These are phyloP conservation scores for Suillus cothurnatus DNA, from an alignment of 768 basidiomycete species.

Conservation along the genomic window DNA sequence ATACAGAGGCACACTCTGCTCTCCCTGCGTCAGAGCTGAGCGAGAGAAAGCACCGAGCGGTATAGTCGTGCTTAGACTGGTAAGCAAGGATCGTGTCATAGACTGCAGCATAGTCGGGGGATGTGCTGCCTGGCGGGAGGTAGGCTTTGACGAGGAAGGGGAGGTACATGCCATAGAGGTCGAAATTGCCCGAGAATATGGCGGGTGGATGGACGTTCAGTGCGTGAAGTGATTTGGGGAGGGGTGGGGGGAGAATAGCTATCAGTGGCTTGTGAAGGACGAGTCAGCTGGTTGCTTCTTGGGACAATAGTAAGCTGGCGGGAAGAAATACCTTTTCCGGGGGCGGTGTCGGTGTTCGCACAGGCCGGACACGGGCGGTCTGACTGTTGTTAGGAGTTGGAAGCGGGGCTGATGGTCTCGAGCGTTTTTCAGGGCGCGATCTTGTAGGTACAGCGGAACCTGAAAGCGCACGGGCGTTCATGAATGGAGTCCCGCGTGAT, in stretches of 20 bases:
- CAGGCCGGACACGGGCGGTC: neutral
- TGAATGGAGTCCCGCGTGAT: neutral
- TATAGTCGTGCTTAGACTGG: slow-evolving; percentile 41
- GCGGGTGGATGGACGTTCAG: slow-evolving; percentile 7
- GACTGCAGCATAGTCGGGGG: slow-evolving; percentile 31
- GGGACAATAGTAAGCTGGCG: neutral
- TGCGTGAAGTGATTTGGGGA: neutral
- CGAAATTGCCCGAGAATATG: slow-evolving; percentile 38
- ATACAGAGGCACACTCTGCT: slow-evolving; percentile 26
- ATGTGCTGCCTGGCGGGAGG: slow-evolving; percentile 27
- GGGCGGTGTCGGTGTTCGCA: neutral
- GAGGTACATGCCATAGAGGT: slow-evolving; percentile 42
- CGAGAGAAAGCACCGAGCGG: slow-evolving; percentile 32
- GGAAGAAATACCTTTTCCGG: slow-evolving; percentile 1
- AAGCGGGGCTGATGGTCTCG: neutral
- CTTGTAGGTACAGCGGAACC: neutral
- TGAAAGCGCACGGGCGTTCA: slow-evolving; percentile 1
- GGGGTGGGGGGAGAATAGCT: neutral
- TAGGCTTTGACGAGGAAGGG: slow-evolving; percentile 38
- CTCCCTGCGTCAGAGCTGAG: slow-evolving; percentile 23
- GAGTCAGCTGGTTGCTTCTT: neutral
- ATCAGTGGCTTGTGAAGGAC: neutral
- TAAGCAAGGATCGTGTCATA: slow-evolving; percentile 39
- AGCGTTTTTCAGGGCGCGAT: neutral
- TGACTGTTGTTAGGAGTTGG: neutral